phyloP scores from a whole-genome alignment of 805 yeast species.

The Monosporozyma servazzii region DNA sequence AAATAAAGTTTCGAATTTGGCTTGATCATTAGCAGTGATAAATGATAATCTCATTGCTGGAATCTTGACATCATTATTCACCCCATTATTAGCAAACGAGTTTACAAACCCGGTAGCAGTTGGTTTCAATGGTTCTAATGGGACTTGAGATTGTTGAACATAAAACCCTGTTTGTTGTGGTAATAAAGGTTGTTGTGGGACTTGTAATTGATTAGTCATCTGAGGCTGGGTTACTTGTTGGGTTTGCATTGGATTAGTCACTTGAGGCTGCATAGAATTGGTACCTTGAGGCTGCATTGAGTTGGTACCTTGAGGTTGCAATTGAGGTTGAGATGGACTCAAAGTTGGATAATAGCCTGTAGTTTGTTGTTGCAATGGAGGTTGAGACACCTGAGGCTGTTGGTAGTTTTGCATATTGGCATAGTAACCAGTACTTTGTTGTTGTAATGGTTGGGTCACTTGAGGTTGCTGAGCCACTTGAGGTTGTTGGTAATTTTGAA shows the following conservation, averaged over 20 bases:
- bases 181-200: slow-evolving; percentile 15
- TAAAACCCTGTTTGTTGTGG: slow-evolving; percentile 40
- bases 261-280: slow-evolving; percentile 16
- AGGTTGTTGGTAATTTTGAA: slow-evolving; percentile 7
- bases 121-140: slow-evolving; percentile 29
- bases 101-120: slow-evolving; percentile 42
- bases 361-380: slow-evolving; percentile 28
- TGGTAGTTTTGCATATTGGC: slow-evolving; percentile 6
- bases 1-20: slow-evolving; percentile 76
- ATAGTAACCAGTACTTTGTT: slow-evolving; percentile 6
- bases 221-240: too few relatives aligned
- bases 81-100: slow-evolving; percentile 35
- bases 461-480: not conserved
- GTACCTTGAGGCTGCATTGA: slow-evolving; percentile 25
- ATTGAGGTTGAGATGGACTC: slow-evolving; percentile 12
- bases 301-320: slow-evolving; percentile 10
- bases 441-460: slow-evolving; percentile 1
- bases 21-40: slow-evolving; percentile 76
- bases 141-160: slow-evolving; percentile 27
- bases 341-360: slow-evolving; percentile 33
- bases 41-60: slow-evolving; percentile 76
- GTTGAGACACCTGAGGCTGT: slow-evolving; percentile 14
- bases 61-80: slow-evolving; percentile 52
- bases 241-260: not conserved
- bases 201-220: slow-evolving; percentile 3